Percentiles rank a stretch among this genome's conserved stretches.
Evolutionary conservation across 2,329 filamentous ascomycete genomes (phyloP).

Genomic region (Gaeumannomyces sp.): DNA sequence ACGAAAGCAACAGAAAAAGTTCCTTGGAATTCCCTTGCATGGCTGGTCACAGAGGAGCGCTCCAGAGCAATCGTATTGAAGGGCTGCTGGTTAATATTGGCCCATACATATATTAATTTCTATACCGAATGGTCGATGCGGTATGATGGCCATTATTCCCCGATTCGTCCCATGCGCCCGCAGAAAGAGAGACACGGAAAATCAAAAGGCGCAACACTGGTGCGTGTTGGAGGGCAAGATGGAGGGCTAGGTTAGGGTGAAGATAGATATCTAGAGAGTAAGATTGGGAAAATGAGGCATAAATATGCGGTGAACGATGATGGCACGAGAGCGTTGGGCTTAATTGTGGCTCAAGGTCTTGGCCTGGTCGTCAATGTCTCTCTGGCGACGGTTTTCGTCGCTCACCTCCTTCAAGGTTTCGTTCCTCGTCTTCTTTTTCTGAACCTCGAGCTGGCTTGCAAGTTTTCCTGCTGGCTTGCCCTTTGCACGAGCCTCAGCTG

Average conservation of each 20-base stretch:
- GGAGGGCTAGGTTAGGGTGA: not conserved
- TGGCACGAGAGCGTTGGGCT: not conserved
- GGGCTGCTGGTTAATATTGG: not conserved
- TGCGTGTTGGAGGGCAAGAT: not conserved
- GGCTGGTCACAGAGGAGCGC: not conserved
- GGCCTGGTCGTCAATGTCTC: constrained; percentile 61
- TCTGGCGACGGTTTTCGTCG: constrained; percentile 54
- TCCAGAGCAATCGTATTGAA: not conserved
- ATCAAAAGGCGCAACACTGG: not conserved
- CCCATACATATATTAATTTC: not conserved
- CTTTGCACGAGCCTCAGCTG: constrained; percentile 57
- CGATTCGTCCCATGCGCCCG: too few species aligned
- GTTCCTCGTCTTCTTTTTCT: constrained; percentile 67
- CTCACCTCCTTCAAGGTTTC: constrained; percentile 65
- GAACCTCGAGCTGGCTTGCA: constrained; percentile 61
- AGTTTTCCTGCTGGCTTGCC: constrained; percentile 60
- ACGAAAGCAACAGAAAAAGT: too few species aligned
- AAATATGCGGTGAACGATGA: not conserved
- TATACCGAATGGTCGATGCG: not conserved
- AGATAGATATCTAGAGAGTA: not conserved
- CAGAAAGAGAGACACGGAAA: not conserved
- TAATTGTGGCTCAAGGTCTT: constrained; percentile 53
- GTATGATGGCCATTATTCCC: too few species aligned
- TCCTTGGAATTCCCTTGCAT: too few species aligned
- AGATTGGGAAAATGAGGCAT: not conserved